Evolutionary conservation across 2,329 filamentous ascomycete genomes (phyloP), one percentile per base, ranked within the genome.

Genomic region (Arthrobotrys sinensis): DNA sequence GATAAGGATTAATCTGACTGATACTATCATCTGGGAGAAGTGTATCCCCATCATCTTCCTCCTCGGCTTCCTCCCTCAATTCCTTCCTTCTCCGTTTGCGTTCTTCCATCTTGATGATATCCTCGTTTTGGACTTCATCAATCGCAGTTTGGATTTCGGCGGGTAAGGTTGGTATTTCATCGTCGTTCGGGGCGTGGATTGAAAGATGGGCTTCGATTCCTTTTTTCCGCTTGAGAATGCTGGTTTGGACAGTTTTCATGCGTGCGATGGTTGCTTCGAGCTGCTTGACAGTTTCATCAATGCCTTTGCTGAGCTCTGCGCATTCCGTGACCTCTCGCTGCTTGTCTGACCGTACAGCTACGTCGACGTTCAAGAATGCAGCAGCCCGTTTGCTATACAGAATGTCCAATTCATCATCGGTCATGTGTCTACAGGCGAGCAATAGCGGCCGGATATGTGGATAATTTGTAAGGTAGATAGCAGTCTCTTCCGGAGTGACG

Each of bases 81-180:
- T 76, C 72, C 45, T 76, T 76, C 12, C 65, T 66, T 48, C 72
- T 48, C 1, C 65, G 55, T 14, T 70, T 76, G 2, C 72, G 72
- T 45, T 76, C 72, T 40, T 76, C 72, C 72, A 76, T 76, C 48
- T 66, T 76, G 57, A 76, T 76, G 32, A 70, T 76, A 65, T 76
- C 72, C 24, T 76, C 72, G 57, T 76, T 76, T 34, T 76, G 65
- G 14, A 76, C 70, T 38, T 76, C 72, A 48, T 76, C 72, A 11
- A 76, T 76, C 3, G 72, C 72, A 24, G 65, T 76, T 43, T 76
- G 72, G 4, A 76, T 76, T 69, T 76, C 72, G 3, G 72, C 46
- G 16, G 72, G 46, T 14, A 76, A 21, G 12, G 40, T 36, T 3
- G 72, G 65, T 6, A 55, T 65, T 57, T 76, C 72, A 40, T 76